Base-by-base conservation (phyloP, 2,329 filamentous ascomycete species). In the Westerdykella aurantiaca region DNA sequence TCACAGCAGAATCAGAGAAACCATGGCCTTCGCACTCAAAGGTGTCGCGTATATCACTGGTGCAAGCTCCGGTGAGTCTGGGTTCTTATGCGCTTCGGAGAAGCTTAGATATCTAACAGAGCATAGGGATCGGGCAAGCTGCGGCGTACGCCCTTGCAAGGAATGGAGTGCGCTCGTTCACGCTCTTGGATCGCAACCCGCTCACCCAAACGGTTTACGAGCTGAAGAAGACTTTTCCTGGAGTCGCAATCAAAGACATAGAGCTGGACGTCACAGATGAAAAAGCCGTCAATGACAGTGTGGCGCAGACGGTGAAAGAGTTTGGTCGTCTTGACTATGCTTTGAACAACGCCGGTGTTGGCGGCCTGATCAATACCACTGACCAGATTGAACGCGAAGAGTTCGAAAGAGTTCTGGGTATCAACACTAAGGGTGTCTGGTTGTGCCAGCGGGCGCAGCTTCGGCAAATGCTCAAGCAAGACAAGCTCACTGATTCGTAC, bases 361-460 rank as follows among this genome's bases (percentile, higher is more conserved):
- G 63, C 6, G 75, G 74, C 0, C 52, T 55, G 1, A 60, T 69
- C 22, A 58, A 54, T 13, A 58, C 60, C 1, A 79, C 76, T 0
- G 70, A 77, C 43, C 68, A 78, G 44, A 54, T 71, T 34, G 60
- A 64, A 1, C 65, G 74, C 39, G 65, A 67, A 1, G 74, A 77
- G 37, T 81, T 77, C 69, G 57, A 72, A 33, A 65, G 68, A 5
- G 67, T 81, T 1, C 51, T 81, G 3, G 69, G 73, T 44, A 63
- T 80, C 37, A 77, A 82, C 48, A 67, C 79, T 17, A 72, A 72
- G 35, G 79, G 78, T 4, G 73, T 81, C 0, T 81, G 76, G 72
- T 64, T 78, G 18, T 80, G 78, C 48, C 75, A 81, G 52, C 67
- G 70, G 40, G 77, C 76, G 34, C 68, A 81, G 57, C 61, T 80